A percentile compares a stretch with the other conserved stretches of the same genome.
These are phyloP conservation scores for Dactylonectria estremocensis DNA, from an alignment of 2,329 filamentous ascomycete species.

Conservation along the genomic window DNA sequence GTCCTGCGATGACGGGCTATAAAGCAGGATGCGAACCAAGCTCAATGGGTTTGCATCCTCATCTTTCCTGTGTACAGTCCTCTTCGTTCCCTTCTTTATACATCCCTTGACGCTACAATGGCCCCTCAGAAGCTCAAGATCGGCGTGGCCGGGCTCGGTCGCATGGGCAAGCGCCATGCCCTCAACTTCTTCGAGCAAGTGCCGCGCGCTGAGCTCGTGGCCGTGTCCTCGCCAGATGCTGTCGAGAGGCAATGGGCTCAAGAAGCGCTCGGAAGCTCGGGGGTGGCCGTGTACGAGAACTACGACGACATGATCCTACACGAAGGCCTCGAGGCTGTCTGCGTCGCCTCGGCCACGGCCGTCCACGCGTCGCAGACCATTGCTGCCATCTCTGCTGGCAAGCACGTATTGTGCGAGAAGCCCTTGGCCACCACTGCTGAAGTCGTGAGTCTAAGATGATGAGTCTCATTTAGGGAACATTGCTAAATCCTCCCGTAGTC, in stretches of 20 bases:
- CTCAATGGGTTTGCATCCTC: background rate
- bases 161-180: conserved; percentile 68
- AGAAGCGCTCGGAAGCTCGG: conserved; percentile 59
- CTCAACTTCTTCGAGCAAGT: conserved; percentile 62
- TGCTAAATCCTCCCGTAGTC: background rate
- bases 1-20: conserved; percentile 1
- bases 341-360: conserved; percentile 61
- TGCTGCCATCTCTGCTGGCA: conserved; percentile 67
- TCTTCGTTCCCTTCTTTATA: background rate
- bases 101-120: conserved; percentile 26
- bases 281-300: conserved; percentile 60
- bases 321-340: conserved; percentile 58
- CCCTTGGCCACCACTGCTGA: conserved; percentile 67
- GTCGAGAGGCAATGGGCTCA: conserved; percentile 62
- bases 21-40: conserved; percentile 16
- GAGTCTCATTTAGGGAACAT: too few relatives aligned
- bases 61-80: background rate
- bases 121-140: conserved; percentile 56
- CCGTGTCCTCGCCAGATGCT: conserved; percentile 63
- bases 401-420: conserved; percentile 74
- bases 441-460: conserved; percentile 25
- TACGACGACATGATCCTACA: conserved; percentile 64
- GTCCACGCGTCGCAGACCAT: conserved; percentile 72
- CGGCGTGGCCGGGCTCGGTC: conserved; percentile 65
- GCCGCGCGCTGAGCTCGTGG: conserved; percentile 64